Conservation (phyloP, 2,329 filamentous ascomycete genomes). For the Ophiosphaerella narmari region DNA sequence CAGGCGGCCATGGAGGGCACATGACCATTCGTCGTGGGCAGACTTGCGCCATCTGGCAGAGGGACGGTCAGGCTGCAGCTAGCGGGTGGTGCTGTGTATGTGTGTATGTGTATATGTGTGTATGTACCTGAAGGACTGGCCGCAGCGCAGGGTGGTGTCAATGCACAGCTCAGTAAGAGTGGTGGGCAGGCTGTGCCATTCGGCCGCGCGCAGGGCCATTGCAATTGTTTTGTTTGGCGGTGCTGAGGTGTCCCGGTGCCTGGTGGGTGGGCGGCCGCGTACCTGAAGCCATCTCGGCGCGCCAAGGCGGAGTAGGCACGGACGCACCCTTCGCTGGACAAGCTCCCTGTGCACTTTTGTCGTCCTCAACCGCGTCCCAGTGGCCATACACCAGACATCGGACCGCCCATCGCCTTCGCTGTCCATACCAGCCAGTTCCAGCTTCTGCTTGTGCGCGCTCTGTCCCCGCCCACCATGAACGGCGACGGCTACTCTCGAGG, state of each 20-base stretch:
- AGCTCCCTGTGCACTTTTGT: slow-evolving; percentile 6
- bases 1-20: slow-evolving; percentile 82
- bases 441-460: too few relatives aligned
- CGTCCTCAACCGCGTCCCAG: slow-evolving; percentile 19
- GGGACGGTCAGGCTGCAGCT: slow-evolving; percentile 57
- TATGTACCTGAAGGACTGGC: slow-evolving; percentile 79
- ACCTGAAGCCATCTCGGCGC: slow-evolving; percentile 5
- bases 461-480: slow-evolving; percentile 67
- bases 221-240: neutral
- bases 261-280: too few relatives aligned
- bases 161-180: slow-evolving; percentile 86
- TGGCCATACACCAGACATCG: slow-evolving; percentile 15
- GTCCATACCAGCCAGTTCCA: neutral
- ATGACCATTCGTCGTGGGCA: slow-evolving; percentile 81
- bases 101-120: too few relatives aligned
- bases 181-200: slow-evolving; percentile 87
- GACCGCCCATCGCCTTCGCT: slow-evolving; percentile 7
- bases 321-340: slow-evolving; percentile 17
- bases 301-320: slow-evolving; percentile 21
- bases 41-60: slow-evolving; percentile 78
- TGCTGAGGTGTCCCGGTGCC: too few relatives aligned
- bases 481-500: slow-evolving; percentile 82
- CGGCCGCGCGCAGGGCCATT: slow-evolving; percentile 61
- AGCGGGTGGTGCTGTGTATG: neutral
- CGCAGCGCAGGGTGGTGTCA: slow-evolving; percentile 90